These are phyloP conservation scores for Trichoderma guizhouense DNA, from an alignment of 2,329 filamentous ascomycete species.

Conservation along the genomic window DNA sequence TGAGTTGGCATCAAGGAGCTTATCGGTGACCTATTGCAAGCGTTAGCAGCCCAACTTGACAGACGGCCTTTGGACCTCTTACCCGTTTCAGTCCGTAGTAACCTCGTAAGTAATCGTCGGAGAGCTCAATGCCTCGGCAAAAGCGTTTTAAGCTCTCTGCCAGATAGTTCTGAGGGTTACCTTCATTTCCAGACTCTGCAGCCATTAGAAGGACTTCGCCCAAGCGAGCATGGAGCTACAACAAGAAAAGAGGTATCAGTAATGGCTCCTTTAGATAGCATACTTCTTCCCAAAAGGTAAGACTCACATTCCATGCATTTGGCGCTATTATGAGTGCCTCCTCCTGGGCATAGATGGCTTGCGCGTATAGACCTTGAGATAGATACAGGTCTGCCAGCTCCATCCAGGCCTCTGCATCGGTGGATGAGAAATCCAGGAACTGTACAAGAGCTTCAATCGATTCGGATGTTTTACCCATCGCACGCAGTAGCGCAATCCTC, in stretches of 20 bases:
- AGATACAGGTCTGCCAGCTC: constrained; percentile 88
- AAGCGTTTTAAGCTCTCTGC: constrained; percentile 79
- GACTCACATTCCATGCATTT: constrained; percentile 91
- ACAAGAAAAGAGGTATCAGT: constrained; percentile 22
- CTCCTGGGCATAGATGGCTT: constrained; percentile 85
- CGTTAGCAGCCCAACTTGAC: constrained; percentile 5
- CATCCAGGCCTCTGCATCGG: constrained; percentile 89
- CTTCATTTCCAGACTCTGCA: constrained; percentile 43
- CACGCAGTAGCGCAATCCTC: constrained; percentile 73
- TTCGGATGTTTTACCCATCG: constrained; percentile 66
- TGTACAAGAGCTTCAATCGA: constrained; percentile 71
- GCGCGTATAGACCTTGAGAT: constrained; percentile 70
- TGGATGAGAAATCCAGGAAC: constrained; percentile 79
- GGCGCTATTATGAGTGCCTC: constrained; percentile 84
- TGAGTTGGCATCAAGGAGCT: constrained; percentile 43
- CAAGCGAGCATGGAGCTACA: constrained; percentile 79
- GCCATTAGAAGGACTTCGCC: constrained; percentile 81
- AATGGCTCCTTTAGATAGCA: background rate
- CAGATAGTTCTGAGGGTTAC: constrained; percentile 51
- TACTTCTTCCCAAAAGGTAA: background rate
- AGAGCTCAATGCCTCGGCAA: constrained; percentile 87
- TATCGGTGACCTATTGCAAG: constrained; percentile 44
- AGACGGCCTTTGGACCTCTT: constrained; percentile 26
- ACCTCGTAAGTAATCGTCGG: constrained; percentile 85
- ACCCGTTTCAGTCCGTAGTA: constrained; percentile 89